Evolutionary conservation across 805 yeast species (phyloP), one percentile per base, ranked within the genome.

Genomic region (Hanseniaspora taiwanica): DNA sequence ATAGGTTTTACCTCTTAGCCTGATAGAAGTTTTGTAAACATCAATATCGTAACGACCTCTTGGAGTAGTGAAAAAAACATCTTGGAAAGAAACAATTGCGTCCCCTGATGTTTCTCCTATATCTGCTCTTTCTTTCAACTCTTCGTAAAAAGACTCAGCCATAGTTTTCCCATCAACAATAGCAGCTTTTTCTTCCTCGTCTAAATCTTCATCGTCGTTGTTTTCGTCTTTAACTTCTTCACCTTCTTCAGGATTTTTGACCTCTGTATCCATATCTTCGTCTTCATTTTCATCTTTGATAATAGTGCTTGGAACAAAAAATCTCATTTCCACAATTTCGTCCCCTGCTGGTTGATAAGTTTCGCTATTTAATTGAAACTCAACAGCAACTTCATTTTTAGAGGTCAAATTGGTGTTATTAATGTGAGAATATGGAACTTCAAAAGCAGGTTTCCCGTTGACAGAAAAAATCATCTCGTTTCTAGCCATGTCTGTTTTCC

Each of bases 31-130:
- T 27, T 83, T 78, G 62, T 83, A 91, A 78, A 91, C 80, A 60
- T 89, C 96, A 51, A 91, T 81, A 59, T 91, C 97, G 59, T 87
- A 91, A 61, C 98, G 89, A 48, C 98, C 98, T 71, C 98, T 79
- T 53, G 98, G 98, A 1, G 97, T 91, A 44, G 91, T 74, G 69
- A 91, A 85, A 56, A 89, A 69, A 3, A 87, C 76, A 52, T 89
- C 97, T 38, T 81, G 74, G 64, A 89, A 87, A 5, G 96, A 81
- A 4, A 85, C 96, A 57, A 91, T 81, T 7, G 95, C 91, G 48
- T 87, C 94, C 31, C 97, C 97, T 1, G 94, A 78, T 38, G 79
- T 89, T 59, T 80, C 89, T 14, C 97, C 96, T 55, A 91, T 82
- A 52, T 83, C 89, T 17, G 98, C 98, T 54, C 77, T 79, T 46